Evolutionary conservation across 495 filamentous ascomycete genomes (phyloP).

Genomic region (Elaphomyces granulatus): DNA sequence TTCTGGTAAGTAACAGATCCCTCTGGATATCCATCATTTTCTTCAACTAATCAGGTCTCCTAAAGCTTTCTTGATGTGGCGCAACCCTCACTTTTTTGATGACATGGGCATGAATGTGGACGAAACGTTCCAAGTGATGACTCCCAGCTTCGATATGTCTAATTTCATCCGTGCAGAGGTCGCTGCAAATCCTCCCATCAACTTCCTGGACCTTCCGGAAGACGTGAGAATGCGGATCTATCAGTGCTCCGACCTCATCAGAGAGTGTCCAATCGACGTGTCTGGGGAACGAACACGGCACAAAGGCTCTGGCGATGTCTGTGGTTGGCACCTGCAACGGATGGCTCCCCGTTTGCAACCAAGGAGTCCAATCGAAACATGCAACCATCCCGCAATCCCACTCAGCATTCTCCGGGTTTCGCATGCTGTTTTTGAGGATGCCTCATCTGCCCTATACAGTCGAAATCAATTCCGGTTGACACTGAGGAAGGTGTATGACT

Average conservation of each 20-base stretch:
- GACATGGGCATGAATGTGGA: too few relatives aligned
- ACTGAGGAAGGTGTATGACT: slow-evolving; percentile 7
- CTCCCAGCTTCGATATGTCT: too few relatives aligned
- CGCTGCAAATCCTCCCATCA: too few relatives aligned
- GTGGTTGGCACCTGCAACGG: not conserved
- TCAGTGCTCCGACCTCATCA: slow-evolving; percentile 13
- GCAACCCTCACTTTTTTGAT: too few relatives aligned
- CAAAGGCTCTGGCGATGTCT: slow-evolving; percentile 1
- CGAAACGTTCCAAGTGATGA: too few relatives aligned
- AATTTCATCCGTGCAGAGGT: too few relatives aligned
- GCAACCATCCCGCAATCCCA: slow-evolving; percentile 12
- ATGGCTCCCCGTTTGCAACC: not conserved
- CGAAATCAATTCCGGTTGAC: slow-evolving; percentile 9
- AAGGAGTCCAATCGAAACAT: not conserved
- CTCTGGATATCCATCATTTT: too few relatives aligned
- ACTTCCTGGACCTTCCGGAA: slow-evolving; percentile 13
- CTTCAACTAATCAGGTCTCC: too few relatives aligned
- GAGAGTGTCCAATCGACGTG: slow-evolving; percentile 11
- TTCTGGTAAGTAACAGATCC: too few relatives aligned
- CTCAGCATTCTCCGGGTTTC: slow-evolving; percentile 7
- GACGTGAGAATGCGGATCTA: slow-evolving; percentile 11
- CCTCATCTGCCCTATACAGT: slow-evolving; percentile 7
- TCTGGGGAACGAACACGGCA: slow-evolving; percentile 2
- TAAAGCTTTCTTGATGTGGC: too few relatives aligned
- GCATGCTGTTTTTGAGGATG: slow-evolving; percentile 6